Conservation (phyloP, 208 protist species). For the Porcisia hertigi region DNA sequence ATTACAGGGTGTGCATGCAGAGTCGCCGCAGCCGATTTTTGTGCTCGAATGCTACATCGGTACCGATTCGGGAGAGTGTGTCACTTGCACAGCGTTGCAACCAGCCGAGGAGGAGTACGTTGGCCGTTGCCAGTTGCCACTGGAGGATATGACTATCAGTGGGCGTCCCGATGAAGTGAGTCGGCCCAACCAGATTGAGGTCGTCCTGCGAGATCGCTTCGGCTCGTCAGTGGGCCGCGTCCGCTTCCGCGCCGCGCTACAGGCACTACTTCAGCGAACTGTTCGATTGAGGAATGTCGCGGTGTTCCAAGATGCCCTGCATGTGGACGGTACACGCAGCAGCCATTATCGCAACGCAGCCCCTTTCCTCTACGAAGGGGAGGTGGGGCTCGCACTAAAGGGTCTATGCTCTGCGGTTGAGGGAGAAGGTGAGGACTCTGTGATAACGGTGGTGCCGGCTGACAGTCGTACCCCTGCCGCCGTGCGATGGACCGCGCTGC, state of each 20-base stretch:
- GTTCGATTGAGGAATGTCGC: slow-evolving; percentile 4
- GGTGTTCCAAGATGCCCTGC: slow-evolving; percentile 6
- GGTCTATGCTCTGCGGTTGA: not conserved
- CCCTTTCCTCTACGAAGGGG: no score
- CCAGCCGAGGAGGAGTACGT: slow-evolving; percentile 1
- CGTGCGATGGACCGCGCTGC: slow-evolving; percentile 11
- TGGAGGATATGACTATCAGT: slow-evolving; percentile 4
- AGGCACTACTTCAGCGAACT: slow-evolving; percentile 9
- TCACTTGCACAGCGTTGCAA: not conserved
- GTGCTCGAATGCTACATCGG: slow-evolving; percentile 19
- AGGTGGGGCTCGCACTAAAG: no score
- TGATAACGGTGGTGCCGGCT: not conserved
- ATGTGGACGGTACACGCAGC: not conserved
- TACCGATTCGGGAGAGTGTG: not conserved
- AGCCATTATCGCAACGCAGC: no score
- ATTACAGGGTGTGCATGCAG: not conserved
- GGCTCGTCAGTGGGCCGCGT: slow-evolving; percentile 6
- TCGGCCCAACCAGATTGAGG: not conserved
- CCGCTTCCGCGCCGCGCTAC: slow-evolving; percentile 7
- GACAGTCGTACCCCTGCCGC: slow-evolving; percentile 10
- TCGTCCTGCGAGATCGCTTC: slow-evolving; percentile 9
- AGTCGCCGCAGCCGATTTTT: not conserved
- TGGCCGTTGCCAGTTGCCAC: slow-evolving; percentile 3
- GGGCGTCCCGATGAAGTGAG: not conserved
- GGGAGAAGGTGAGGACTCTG: not conserved